phyloP scores from a whole-genome alignment of 2,329 filamentous ascomycete species.

The Microsporum canis region DNA sequence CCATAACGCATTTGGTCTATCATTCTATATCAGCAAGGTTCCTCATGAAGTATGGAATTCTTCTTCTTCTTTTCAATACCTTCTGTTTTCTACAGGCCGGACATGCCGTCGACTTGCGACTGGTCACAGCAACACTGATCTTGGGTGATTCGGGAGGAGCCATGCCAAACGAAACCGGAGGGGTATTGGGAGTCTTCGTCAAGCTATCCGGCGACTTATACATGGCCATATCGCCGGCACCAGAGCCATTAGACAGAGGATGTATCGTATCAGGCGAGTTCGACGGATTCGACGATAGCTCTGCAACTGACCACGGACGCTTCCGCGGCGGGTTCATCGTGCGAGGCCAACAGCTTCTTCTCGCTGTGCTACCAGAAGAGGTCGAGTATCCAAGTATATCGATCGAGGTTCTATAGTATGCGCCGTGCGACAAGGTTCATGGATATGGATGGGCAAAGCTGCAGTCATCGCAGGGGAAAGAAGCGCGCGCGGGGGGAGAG shows the following conservation, averaged over 20 bases:
- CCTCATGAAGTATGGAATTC: not conserved
- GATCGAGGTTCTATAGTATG: not conserved
- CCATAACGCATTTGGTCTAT: constrained; percentile 13
- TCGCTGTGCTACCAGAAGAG: not conserved
- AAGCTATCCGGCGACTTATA: constrained; percentile 9
- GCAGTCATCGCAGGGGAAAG: not conserved
- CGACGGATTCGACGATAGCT: constrained; percentile 6
- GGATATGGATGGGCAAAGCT: constrained; percentile 1
- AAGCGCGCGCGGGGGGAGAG: not conserved
- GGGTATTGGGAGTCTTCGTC: constrained; percentile 6
- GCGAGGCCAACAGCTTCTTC: not conserved
- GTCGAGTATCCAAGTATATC: not conserved
- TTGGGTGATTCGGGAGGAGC: not conserved
- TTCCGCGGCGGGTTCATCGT: constrained; percentile 10
- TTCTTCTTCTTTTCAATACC: constrained; percentile 19
- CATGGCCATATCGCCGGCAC: not conserved
- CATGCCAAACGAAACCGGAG: not conserved
- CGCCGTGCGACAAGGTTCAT: constrained; percentile 1
- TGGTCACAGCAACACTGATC: constrained; percentile 14
- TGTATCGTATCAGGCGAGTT: not conserved
- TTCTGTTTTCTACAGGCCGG: constrained; percentile 43
- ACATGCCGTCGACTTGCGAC: constrained; percentile 36
- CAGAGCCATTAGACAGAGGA: not conserved
- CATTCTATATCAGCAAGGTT: not conserved
- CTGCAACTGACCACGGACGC: constrained; percentile 9